These are phyloP conservation scores for Bertia moriformis DNA, from an alignment of 2,329 filamentous ascomycete genomes.

Conservation along the genomic window DNA sequence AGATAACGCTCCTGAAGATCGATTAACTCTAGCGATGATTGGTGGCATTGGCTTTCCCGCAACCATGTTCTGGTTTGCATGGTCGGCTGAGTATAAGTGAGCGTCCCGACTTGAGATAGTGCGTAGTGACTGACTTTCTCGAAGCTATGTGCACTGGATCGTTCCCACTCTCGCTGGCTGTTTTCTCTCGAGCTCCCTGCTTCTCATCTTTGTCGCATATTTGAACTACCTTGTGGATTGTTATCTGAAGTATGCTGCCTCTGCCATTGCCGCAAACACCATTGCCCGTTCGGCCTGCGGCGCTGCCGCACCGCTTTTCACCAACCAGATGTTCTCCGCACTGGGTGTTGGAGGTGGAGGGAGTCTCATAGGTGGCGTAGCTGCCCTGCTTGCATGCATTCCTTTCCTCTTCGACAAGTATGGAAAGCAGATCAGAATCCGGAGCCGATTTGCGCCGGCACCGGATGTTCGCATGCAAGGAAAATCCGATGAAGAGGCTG, in stretches of 20 bases:
- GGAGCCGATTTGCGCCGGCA: not conserved
- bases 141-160: conserved; percentile 7
- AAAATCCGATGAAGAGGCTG: too few relatives aligned
- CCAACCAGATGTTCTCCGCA: conserved; percentile 8
- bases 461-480: too few relatives aligned
- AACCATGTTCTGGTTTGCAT: conserved; percentile 32
- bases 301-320: conserved; percentile 17
- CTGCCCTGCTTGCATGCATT: not conserved
- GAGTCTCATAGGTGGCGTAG: not conserved
- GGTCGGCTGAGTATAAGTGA: conserved; percentile 31
- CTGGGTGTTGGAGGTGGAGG: not conserved
- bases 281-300: not conserved
- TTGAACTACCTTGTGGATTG: not conserved
- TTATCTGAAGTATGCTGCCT: not conserved
- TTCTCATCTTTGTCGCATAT: conserved; percentile 14
- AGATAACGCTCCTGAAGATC: conserved; percentile 26
- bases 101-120: too few relatives aligned
- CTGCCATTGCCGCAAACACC: not conserved
- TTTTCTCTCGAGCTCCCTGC: conserved; percentile 9
- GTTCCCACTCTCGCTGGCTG: conserved; percentile 9
- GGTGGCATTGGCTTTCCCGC: conserved; percentile 27
- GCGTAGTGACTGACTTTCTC: conserved; percentile 7
- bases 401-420: not conserved
- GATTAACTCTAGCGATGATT: conserved; percentile 43
- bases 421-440: not conserved